Evolutionary conservation across 768 basidiomycete species (phyloP), one percentile per base, ranked within the genome.

Genomic region (Leucosporidium creatinivorum): DNA sequence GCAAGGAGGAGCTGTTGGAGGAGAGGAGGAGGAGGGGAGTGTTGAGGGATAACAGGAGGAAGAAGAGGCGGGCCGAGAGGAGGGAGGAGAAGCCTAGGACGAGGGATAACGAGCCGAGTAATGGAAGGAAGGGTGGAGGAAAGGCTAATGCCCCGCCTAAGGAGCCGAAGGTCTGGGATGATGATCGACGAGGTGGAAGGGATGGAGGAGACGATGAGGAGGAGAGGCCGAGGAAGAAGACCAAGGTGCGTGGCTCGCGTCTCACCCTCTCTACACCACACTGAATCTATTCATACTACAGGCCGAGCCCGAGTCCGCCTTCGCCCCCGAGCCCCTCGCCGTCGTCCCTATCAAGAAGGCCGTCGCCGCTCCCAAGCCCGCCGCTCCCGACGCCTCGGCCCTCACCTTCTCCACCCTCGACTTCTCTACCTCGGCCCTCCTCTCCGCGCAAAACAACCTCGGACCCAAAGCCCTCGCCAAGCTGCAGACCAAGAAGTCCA

Each of bases 1-100:
- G 87, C 75, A 86, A 84, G 75, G 93, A 97, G 75, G 90, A 86
- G 68, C 77, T 97, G 56, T 77, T 97, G 61, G 89, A 91, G 75
- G 89, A 91, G 77, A 82, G 92, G 68, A 26, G 60, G 12, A 78
- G 79, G 73, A 86, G 89, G 74, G 81, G 91, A 7, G 93, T 87
- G 0, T 85, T 87, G 44, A 82, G 96, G 82, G 83, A 93, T 26
- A 93, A 97, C 78, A 84, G 86, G 65, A 80, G 94, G 73, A 80
- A 93, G 75, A 89, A 88, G 75, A 89, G 81, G 73, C 82, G 81
- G 21, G 80, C 79, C 26, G 84, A 83, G 75, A 82, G 81, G 57
- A 80, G 50, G 23, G 74, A 65, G 25, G 61, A 68, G 58, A 62
- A 67, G 26, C 63, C 77, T 66, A 78, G 79, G 39, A 77, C 75